Evolutionary conservation across 2,329 filamentous ascomycete species (phyloP).

Genomic region (Microdochium bolleyi): DNA sequence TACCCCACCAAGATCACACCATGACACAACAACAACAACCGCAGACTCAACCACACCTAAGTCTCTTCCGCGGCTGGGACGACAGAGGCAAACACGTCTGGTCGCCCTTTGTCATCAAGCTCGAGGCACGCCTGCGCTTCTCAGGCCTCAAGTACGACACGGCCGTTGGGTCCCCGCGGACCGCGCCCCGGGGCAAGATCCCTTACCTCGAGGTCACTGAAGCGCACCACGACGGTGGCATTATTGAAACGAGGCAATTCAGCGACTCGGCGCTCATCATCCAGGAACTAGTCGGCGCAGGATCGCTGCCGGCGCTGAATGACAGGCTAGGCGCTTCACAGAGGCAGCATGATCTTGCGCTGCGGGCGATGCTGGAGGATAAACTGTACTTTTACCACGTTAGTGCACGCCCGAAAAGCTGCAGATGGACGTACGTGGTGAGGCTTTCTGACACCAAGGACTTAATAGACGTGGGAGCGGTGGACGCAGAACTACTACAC

Average conservation of each 20-base stretch:
- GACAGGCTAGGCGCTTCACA: constrained; percentile 25
- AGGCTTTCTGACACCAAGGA: background rate
- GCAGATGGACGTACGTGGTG: no score
- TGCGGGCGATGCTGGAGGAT: constrained; percentile 50
- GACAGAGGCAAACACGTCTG: constrained; percentile 35
- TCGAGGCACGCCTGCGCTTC: constrained; percentile 54
- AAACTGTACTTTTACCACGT: constrained; percentile 50
- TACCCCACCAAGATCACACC: no score
- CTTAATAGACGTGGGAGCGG: constrained; percentile 34
- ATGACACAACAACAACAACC: no score
- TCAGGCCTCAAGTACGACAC: constrained; percentile 35
- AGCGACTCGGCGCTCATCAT: constrained; percentile 50
- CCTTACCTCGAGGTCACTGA: constrained; percentile 40
- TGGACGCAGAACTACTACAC: constrained; percentile 52
- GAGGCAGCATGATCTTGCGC: constrained; percentile 38
- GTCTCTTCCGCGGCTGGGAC: constrained; percentile 42
- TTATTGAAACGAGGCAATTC: constrained; percentile 17
- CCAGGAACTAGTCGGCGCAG: constrained; percentile 29
- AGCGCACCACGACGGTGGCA: background rate
- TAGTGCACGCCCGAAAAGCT: no score
- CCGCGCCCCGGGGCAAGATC: constrained; percentile 49
- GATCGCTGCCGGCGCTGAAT: constrained; percentile 40
- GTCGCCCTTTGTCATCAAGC: constrained; percentile 56
- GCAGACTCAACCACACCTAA: constrained; percentile 14
- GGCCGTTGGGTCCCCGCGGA: constrained; percentile 32